Conservation (phyloP, 2,329 filamentous ascomycete genomes). For the Phaeosphaeriaceae sp. region DNA sequence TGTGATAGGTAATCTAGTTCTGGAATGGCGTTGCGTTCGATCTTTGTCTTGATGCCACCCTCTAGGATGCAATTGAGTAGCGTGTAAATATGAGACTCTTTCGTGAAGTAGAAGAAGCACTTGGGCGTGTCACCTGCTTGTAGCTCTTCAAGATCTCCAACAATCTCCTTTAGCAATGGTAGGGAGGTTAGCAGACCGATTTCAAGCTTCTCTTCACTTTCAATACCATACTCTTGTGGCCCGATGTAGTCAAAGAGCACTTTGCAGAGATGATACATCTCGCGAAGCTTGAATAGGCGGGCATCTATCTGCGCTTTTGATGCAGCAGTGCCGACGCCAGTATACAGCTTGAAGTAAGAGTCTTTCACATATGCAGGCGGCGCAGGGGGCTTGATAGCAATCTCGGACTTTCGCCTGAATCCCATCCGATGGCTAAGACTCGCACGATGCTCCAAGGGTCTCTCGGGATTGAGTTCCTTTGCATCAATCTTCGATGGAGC, state of each 20-base stretch:
- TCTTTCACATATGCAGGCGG: constrained; percentile 52
- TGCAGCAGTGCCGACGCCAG: constrained; percentile 65
- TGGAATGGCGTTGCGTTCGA: constrained; percentile 90
- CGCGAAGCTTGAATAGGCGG: constrained; percentile 84
- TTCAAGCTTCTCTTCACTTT: constrained; percentile 95
- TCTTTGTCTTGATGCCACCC: constrained; percentile 95
- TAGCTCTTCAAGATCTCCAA: constrained; percentile 94
- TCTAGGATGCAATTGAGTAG: constrained; percentile 97
- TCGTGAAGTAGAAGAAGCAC: constrained; percentile 98
- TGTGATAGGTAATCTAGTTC: constrained; percentile 97
- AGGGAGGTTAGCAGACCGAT: constrained; percentile 94
- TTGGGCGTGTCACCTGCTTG: constrained; percentile 94
- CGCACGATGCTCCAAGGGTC: constrained; percentile 34
- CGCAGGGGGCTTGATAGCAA: constrained; percentile 29
- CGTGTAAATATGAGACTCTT: constrained; percentile 98
- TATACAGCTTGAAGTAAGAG: constrained; percentile 89
- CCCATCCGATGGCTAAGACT: constrained; percentile 57
- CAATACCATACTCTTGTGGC: constrained; percentile 97
- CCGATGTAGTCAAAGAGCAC: constrained; percentile 98
- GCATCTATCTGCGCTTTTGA: constrained; percentile 81
- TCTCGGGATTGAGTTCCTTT: constrained; percentile 50
- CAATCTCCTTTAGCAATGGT: constrained; percentile 93
- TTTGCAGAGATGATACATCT: constrained; percentile 92
- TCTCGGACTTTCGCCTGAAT: constrained; percentile 60
- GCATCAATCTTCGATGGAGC: constrained; percentile 37